Evolutionary conservation across 1,284 basidiomycete species (phyloP), one percentile per base, ranked within the genome.

Genomic region (Cryptococcus sp.): DNA sequence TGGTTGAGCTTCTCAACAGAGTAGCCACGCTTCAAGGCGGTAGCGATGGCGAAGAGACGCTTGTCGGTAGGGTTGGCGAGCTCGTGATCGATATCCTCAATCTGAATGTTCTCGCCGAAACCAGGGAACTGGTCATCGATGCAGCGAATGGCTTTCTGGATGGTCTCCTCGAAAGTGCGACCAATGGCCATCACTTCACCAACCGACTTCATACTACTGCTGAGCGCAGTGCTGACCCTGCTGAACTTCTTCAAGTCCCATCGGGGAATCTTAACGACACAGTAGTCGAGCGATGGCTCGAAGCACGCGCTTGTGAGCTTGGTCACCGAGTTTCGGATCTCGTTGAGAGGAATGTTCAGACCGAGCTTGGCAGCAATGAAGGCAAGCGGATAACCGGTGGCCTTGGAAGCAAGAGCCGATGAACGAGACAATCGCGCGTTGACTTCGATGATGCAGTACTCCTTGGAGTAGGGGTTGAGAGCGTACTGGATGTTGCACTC

Each of bases 111-210:
- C 69, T 80, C 87, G 7, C 89, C 87, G 79, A 99, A 99, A 5
- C 95, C 95, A 69, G 86, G 80, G 78, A 97, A 97, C 65, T 88
- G 87, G 74, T 95, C 93, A 75, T 99, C 95, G 71, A 99, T 96
- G 17, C 92, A 88, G 41, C 95, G 84, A 64, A 99, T 97, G 1
- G 95, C 95, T 81, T 98, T 98, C 78, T 99, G 95, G 62, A 98
- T 89, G 0, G 92, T 94, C 82, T 99, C 95, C 78, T 98, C 95
- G 70, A 99, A 99, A 13, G 93, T 96, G 66, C 95, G 84, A 23
- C 95, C 96, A 66, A 99, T 98, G 64, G 90, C 91, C 96, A 99
- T 99, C 57, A 99, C 95, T 79, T 99, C 95, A 56, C 95, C 95
- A 6, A 99, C 96, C 72, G 89, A 93, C 86, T 99, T 99, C 95